These are phyloP conservation scores for Wallacemonas sp. DNA, from an alignment of 208 protist species.

Conservation along the genomic window DNA sequence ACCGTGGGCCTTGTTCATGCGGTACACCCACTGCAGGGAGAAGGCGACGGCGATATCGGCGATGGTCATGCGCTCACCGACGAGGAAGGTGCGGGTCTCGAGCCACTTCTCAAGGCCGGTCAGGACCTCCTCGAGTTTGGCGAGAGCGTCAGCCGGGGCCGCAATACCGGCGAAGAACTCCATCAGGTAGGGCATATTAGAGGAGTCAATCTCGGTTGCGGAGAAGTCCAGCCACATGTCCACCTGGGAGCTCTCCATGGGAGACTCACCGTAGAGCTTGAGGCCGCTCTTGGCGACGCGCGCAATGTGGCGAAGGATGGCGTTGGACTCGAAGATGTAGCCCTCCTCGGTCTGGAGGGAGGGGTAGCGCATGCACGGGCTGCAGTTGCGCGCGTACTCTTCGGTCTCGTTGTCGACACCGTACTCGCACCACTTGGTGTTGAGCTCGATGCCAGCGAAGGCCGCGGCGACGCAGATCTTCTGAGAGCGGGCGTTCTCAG, in stretches of 20 bases:
- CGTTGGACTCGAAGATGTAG: constrained; percentile 86
- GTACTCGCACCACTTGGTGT: constrained; percentile 35
- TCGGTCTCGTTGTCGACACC: constrained; percentile 67
- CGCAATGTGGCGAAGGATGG: constrained; percentile 82
- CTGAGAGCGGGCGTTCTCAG: constrained; percentile 44
- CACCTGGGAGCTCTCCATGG: constrained; percentile 71
- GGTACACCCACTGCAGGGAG: constrained; percentile 57
- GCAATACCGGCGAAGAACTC: constrained; percentile 24
- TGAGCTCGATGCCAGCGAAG: constrained; percentile 57
- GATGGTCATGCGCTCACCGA: constrained; percentile 79
- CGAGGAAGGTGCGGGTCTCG: constrained; percentile 82
- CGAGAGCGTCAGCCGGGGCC: constrained; percentile 21
- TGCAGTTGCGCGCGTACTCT: constrained; percentile 62
- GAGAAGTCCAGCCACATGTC: constrained; percentile 91
- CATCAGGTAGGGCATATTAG: constrained; percentile 30
- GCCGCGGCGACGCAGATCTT: constrained; percentile 69
- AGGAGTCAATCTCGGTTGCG: constrained; percentile 53
- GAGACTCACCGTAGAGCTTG: constrained; percentile 72
- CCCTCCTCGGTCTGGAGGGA: constrained; percentile 67
- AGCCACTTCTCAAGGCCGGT: constrained; percentile 68
- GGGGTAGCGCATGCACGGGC: constrained; percentile 68
- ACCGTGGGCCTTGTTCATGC: constrained; percentile 31
- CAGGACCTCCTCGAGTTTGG: constrained; percentile 42
- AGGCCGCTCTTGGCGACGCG: constrained; percentile 51
- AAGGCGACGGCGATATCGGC: constrained; percentile 80